Evolutionary conservation across 179 eudicot genomes (phyloP).

Genomic region (Corrigiola litoralis): DNA sequence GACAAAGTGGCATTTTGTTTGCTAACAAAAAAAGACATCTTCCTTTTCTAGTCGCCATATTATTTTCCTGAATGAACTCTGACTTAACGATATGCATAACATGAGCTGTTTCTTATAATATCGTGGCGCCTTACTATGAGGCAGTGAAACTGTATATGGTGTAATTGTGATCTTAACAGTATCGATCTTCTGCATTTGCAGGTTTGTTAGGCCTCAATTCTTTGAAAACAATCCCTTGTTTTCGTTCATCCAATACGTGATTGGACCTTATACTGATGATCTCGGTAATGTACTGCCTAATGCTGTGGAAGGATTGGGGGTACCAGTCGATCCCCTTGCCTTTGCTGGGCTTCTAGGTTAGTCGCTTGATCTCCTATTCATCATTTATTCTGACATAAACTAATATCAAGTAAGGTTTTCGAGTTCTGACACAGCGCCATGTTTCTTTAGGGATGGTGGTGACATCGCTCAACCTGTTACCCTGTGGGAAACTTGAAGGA

Average conservation of each 20-base stretch:
- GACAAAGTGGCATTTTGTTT: too few relatives aligned
- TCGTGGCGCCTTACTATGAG: too few relatives aligned
- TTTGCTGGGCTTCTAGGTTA: slow-evolving; percentile 93
- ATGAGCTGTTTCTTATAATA: too few relatives aligned
- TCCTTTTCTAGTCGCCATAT: too few relatives aligned
- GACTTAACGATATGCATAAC: too few relatives aligned
- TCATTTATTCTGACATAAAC: background rate
- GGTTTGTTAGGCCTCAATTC: slow-evolving; percentile 93
- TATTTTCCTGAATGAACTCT: too few relatives aligned
- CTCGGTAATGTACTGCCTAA: slow-evolving; percentile 89
- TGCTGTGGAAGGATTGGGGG: slow-evolving; percentile 97
- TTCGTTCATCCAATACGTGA: slow-evolving; percentile 73
- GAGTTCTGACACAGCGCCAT: background rate
- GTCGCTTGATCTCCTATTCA: slow-evolving; percentile 9
- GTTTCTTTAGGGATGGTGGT: slow-evolving; percentile 79
- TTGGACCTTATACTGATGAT: slow-evolving; percentile 89
- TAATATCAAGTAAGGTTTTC: background rate
- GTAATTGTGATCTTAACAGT: background rate
- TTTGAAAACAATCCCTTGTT: slow-evolving; percentile 89
- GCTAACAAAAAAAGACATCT: too few relatives aligned
- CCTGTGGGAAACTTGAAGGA: slow-evolving; percentile 93
- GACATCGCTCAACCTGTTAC: slow-evolving; percentile 86
- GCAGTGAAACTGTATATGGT: too few relatives aligned
- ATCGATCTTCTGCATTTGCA: slow-evolving; percentile 27
- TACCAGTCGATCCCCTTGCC: slow-evolving; percentile 97